Conservation (phyloP, 352 stramenopile genomes). For the Globisporangium camurandrum region DNA sequence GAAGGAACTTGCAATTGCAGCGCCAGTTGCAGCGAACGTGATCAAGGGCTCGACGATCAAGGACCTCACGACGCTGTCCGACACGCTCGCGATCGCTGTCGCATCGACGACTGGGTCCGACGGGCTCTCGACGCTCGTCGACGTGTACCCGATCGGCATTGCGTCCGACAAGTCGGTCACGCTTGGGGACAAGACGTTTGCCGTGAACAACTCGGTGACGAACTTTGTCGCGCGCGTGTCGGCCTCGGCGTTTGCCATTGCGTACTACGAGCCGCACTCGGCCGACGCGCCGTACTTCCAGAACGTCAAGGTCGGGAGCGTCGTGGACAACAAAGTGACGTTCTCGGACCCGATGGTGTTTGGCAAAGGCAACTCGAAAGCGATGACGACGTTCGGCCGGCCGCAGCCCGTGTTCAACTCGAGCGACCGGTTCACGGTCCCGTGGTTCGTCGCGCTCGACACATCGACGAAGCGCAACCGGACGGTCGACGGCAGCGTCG, state of each 20-base stretch:
- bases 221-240: constrained; percentile 65
- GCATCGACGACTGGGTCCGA: constrained; percentile 37
- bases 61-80: constrained; percentile 52
- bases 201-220: constrained; percentile 50
- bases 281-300: constrained; percentile 38
- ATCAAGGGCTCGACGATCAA: constrained; percentile 50
- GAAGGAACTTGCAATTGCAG: constrained; percentile 45
- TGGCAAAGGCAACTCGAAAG: constrained; percentile 33
- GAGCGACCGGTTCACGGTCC: constrained; percentile 50
- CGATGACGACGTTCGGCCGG: constrained; percentile 43
- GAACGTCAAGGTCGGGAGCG: constrained; percentile 39
- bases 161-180: constrained; percentile 26
- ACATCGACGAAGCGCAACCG: constrained; percentile 40
- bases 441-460: constrained; percentile 52
- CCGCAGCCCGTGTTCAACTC: constrained; percentile 58
- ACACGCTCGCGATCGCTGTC: constrained; percentile 41
- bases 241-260: constrained; percentile 49
- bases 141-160: constrained; percentile 45
- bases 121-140: constrained; percentile 28
- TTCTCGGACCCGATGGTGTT: constrained; percentile 52
- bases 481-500: constrained; percentile 29
- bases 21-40: constrained; percentile 33
- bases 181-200: constrained; percentile 35
- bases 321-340: constrained; percentile 46
- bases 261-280: constrained; percentile 66